A percentile compares a stretch with the other conserved stretches of the same genome.
Evolutionary conservation across 352 stramenopile genomes (phyloP).

Genomic region (Pilasporangium apinafurcum): DNA sequence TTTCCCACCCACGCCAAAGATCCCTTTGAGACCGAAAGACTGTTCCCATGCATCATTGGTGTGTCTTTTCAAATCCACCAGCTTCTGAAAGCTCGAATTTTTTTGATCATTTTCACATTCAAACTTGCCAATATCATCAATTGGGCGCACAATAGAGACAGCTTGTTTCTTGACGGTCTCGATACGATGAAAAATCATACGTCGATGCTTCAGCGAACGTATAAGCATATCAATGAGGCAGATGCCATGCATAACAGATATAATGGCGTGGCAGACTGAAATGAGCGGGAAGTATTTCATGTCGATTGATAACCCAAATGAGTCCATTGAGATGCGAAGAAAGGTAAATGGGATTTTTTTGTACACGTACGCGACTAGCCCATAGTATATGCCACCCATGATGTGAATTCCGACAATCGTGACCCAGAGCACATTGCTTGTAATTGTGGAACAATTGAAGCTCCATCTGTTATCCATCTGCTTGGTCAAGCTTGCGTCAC

Average conservation of each 20-base stretch:
- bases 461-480: too few relatives aligned
- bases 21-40: constrained; percentile 5
- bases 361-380: neutral
- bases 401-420: neutral
- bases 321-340: neutral
- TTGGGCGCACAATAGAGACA: neutral
- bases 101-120: too few relatives aligned
- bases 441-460: too few relatives aligned
- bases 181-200: constrained; percentile 6
- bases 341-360: neutral
- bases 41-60: neutral
- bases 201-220: constrained; percentile 1
- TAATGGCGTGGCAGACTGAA: constrained; percentile 5
- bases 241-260: constrained; percentile 1
- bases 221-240: constrained; percentile 6
- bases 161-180: neutral
- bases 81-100: too few relatives aligned
- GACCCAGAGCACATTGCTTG: constrained; percentile 5
- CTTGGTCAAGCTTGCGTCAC: too few relatives aligned
- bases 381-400: neutral
- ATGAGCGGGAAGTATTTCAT: constrained; percentile 11
- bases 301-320: constrained; percentile 8
- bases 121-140: neutral
- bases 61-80: too few relatives aligned
- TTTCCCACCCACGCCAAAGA: constrained; percentile 11